phyloP scores from a whole-genome alignment of 768 basidiomycete species.

The Aureoboletus auriporus region DNA sequence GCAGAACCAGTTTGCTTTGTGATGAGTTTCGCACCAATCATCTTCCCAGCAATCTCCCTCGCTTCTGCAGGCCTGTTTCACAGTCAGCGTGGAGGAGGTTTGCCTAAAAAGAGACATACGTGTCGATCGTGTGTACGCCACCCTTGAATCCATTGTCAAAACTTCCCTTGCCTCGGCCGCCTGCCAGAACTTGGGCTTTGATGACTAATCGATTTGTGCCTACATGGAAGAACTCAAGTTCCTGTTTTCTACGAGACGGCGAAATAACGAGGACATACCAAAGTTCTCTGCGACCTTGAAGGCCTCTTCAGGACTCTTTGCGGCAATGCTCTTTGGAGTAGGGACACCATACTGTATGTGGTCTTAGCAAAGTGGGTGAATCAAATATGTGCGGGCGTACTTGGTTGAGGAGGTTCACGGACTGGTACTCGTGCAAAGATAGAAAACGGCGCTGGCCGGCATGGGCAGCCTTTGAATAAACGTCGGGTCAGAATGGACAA shows the following conservation, averaged over 20 bases:
- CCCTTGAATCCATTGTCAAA: slow-evolving; percentile 96
- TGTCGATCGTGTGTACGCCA: slow-evolving; percentile 92
- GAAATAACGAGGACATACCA: slow-evolving; percentile 43
- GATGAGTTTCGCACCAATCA: slow-evolving; percentile 94
- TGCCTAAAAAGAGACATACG: slow-evolving; percentile 40
- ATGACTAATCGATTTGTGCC: slow-evolving; percentile 83
- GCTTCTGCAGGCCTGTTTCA: slow-evolving; percentile 76
- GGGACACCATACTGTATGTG: slow-evolving; percentile 84
- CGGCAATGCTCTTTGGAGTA: slow-evolving; percentile 87
- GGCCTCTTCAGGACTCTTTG: slow-evolving; percentile 87
- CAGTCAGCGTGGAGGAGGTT: slow-evolving; percentile 6
- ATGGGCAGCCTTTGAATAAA: slow-evolving; percentile 50
- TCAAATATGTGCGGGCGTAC: slow-evolving; percentile 41
- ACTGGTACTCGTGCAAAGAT: slow-evolving; percentile 98
- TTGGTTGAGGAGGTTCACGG: slow-evolving; percentile 89
- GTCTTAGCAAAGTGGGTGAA: neutral
- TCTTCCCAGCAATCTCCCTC: slow-evolving; percentile 79
- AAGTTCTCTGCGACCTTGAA: slow-evolving; percentile 86
- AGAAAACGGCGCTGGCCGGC: slow-evolving; percentile 86
- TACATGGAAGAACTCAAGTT: slow-evolving; percentile 27
- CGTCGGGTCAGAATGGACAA: neutral
- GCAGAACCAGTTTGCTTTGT: slow-evolving; percentile 96
- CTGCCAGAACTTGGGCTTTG: slow-evolving; percentile 98
- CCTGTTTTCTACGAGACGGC: neutral
- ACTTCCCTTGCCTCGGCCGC: slow-evolving; percentile 96